phyloP scores from a whole-genome alignment of 2,329 filamentous ascomycete species.

The Cercospora sojina region DNA sequence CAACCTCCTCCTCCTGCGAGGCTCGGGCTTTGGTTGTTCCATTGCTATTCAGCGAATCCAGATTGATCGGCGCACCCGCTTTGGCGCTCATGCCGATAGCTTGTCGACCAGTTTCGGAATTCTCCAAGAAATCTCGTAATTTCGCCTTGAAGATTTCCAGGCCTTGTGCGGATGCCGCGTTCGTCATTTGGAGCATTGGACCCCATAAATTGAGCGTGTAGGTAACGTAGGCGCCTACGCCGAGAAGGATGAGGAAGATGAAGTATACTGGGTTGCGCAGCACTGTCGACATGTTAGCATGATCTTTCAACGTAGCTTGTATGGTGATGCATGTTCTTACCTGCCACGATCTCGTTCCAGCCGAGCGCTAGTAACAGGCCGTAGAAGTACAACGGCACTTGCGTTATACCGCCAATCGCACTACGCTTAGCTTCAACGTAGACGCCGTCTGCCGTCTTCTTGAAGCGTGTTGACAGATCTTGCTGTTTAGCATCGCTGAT shows the following conservation, averaged over 20 bases:
- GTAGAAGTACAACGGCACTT: conserved; percentile 94
- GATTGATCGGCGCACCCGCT: conserved; percentile 55
- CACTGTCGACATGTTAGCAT: conserved; percentile 54
- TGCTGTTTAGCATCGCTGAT: conserved; percentile 85
- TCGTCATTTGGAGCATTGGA: conserved; percentile 91
- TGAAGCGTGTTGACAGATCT: conserved; percentile 90
- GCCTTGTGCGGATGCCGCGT: conserved; percentile 82
- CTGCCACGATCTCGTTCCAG: conserved; percentile 97
- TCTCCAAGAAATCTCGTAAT: conserved; percentile 84
- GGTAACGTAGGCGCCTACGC: conserved; percentile 78
- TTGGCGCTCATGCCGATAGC: conserved; percentile 67
- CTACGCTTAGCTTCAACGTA: conserved; percentile 97
- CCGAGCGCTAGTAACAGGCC: conserved; percentile 82
- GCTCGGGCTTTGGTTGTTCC: conserved; percentile 43
- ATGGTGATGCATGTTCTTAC: conserved; percentile 55
- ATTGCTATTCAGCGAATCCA: conserved; percentile 37
- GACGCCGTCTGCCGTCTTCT: conserved; percentile 96
- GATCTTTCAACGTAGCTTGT: background rate
- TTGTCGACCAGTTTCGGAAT: conserved; percentile 78
- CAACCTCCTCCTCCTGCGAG: conserved; percentile 36
- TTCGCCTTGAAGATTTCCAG: conserved; percentile 89
- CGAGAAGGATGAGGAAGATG: conserved; percentile 76
- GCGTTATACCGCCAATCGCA: conserved; percentile 90
- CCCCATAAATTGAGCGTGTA: conserved; percentile 94
- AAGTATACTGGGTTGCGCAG: conserved; percentile 92